Base-by-base conservation (phyloP, 257 asterid genomes). In the Nicotiana tomentosiformis region DNA sequence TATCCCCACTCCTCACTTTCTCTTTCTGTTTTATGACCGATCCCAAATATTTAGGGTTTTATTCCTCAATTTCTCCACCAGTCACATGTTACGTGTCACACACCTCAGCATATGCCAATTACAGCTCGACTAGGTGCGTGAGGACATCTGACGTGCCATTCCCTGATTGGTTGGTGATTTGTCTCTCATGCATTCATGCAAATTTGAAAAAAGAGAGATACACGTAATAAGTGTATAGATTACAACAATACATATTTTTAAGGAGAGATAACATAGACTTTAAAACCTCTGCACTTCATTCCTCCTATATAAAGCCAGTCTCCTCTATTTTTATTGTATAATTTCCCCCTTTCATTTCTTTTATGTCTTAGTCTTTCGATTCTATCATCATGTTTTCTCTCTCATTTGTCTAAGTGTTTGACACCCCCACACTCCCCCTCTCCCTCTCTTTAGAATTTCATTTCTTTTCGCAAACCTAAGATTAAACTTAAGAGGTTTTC, bases 71-170 rank as follows among this genome's bases (percentile, higher is more conserved):
- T 81, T 69, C 77, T 5, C 5, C 2, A 2, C 56, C n/a, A 1
- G 1, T 16, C 64, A 57, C 7, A 0, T 3, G 15, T 1, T 3
- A 17, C 66, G 81, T 84, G 43, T 1, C 0, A 1, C 0, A 0
- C 86, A 83, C 86, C 78, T 5, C 57, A 51, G 57, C 57, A 51
- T 10, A 51, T 39, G 3, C 79, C 72, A 83, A 65, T 77, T 35
- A 10, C 11, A 35, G 8, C n/a, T 49, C 1, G 26, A 23, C 26
- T 23, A 23, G 0, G 26, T 23, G 26, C 70, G 10, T 20, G 16
- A 7, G 86, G 33, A 65, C 43, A 69, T 53, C 74, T 61, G 56
- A 18, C 74, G 39, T 81, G 87, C 61, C 84, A 4, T 0, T 0
- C 3, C 3, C 1, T 30, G 8, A 81, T 84, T 84, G 84, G 87